A percentile compares a stretch with the other conserved stretches of the same genome.
phyloP scores from a whole-genome alignment of 257 asterid genomes.

The Solanum tacnaense region DNA sequence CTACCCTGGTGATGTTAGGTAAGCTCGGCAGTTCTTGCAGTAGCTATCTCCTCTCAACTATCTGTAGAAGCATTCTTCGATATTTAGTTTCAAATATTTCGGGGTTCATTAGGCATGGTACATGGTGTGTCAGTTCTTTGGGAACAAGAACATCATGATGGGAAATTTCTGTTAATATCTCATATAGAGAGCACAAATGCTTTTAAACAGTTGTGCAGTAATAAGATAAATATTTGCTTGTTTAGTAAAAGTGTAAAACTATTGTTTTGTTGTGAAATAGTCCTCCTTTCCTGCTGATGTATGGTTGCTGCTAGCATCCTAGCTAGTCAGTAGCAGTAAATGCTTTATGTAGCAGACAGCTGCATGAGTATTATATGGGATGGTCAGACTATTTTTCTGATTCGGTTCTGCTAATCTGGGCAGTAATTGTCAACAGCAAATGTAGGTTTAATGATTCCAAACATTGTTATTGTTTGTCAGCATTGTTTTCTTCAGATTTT shows the following conservation, averaged over 20 bases:
- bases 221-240: neutral
- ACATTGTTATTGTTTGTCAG: neutral
- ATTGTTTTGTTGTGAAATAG: neutral
- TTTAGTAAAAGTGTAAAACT: neutral
- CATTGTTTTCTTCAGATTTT: neutral
- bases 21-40: conserved; percentile 1
- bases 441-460: neutral
- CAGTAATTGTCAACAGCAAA: neutral
- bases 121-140: neutral
- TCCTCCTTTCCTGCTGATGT: neutral
- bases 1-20: conserved; percentile 88
- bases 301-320: neutral
- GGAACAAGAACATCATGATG: neutral
- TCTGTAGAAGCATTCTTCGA: neutral
- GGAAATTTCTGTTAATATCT: neutral
- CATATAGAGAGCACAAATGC: neutral
- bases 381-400: neutral
- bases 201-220: neutral
- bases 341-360: neutral
- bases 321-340: neutral
- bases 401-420: neutral
- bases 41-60: neutral
- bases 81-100: neutral
- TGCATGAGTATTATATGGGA: neutral
- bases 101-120: neutral